Base-by-base conservation (phyloP, 2,329 filamentous ascomycete genomes). In the Tolypocladium ophioglossoides region DNA sequence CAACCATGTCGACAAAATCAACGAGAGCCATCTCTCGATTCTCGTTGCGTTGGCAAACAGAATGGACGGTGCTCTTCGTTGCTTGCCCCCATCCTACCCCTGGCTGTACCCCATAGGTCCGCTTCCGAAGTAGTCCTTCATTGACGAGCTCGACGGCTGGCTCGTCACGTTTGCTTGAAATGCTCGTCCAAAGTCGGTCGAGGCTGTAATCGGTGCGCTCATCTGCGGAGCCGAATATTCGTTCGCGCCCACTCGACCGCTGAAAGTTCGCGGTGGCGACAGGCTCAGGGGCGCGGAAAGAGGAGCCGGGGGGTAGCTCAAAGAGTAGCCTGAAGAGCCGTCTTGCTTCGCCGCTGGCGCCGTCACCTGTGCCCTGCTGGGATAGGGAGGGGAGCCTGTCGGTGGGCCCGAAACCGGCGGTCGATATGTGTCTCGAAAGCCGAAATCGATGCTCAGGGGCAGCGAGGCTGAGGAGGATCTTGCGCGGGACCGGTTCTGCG, bases 191-290 rank as follows among this genome's bases (percentile, higher is more conserved):
- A 81, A 82, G 53, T 82, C 79, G 52, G 73, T 74, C 0, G 78
- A 69, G 4, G 78, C 74, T 3, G 74, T 73, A 54, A 80, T 78
- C 1, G 78, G 78, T 2, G 78, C 77, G 60, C 75, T 79, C 69
- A 82, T 71, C 61, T 81, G 78, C 3, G 78, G 72, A 62, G 78
- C 75, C 14, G 73, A 73, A 63, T 79, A 80, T 53, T 80, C 77
- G 22, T 66, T 67, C 34, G 70, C 66, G 14, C 65, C 62, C 56
- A 66, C 56, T 55, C 68, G 63, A 51, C 68, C 64, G 52, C 52
- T 55, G 7, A 62, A 58, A 1, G 59, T 37, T 50, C 59, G 59
- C 16, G 56, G 56, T 0, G 59, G 55, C 3, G 75, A 71, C 59
- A 78, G 80, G 52, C 81, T 78, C 57, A 78, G 71, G 1, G 78